Percentiles rank a stretch among this genome's conserved stretches.
Conservation (phyloP, 306 rosid genomes). For the Fragaria nilgerrensis region DNA sequence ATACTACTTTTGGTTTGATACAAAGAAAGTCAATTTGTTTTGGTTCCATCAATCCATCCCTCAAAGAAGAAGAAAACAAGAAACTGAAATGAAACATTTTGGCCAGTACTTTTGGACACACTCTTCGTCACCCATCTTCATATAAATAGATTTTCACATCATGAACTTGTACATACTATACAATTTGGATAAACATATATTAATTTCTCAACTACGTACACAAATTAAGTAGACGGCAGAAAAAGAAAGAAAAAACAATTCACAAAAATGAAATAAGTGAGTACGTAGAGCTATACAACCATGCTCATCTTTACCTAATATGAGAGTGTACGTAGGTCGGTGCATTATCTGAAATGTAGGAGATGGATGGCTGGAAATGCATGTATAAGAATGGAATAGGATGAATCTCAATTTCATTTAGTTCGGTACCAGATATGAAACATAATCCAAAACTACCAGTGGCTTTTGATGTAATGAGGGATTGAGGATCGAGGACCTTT, state of each 20-base stretch:
- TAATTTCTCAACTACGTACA: background rate
- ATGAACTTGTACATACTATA: background rate
- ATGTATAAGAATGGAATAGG: background rate
- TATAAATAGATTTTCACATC: background rate
- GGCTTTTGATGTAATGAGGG: constrained; percentile 19
- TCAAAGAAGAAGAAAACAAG: background rate
- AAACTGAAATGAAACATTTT: constrained; percentile 2
- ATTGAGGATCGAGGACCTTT: background rate
- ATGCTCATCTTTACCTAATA: background rate
- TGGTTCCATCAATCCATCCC: background rate
- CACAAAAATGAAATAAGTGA: background rate
- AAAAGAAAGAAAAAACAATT: background rate
- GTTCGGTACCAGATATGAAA: background rate
- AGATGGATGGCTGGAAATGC: background rate
- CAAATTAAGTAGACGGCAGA: background rate
- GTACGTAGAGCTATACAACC: background rate
- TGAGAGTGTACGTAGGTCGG: background rate
- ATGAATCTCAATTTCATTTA: background rate
- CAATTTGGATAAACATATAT: background rate
- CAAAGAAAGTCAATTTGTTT: background rate
- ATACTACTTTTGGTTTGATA: background rate
- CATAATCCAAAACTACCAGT: constrained; percentile 12
- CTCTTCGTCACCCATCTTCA: background rate
- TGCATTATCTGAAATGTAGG: constrained; percentile 2
- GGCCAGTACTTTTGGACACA: background rate